Percentiles rank a stretch among this genome's conserved stretches.
phyloP scores from a whole-genome alignment of 805 yeast genomes.

The Wickerhamiella australiensis region DNA sequence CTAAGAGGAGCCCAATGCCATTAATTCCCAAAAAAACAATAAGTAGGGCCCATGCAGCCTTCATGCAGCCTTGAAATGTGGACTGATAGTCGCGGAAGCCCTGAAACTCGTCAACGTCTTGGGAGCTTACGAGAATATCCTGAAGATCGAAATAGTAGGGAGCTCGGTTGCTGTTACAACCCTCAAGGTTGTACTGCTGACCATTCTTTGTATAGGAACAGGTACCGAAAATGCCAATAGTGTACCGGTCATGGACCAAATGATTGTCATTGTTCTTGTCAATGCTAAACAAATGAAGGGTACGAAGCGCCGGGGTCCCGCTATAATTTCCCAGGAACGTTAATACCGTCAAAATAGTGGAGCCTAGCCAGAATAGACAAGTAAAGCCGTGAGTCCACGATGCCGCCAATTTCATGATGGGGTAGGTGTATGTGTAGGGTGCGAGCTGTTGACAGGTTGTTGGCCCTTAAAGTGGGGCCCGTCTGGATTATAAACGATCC shows the following conservation, averaged over 20 bases:
- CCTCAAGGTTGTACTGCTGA: not conserved
- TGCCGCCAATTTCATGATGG: not conserved
- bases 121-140: not conserved
- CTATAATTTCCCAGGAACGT: constrained; percentile 1
- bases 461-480: not conserved
- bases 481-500: not conserved
- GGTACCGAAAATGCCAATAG: constrained; percentile 3
- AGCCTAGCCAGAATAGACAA: not conserved
- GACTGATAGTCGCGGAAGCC: not conserved
- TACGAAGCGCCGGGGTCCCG: not conserved
- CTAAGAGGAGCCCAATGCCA: not conserved
- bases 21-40: constrained; percentile 7
- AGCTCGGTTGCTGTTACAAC: not conserved
- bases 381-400: constrained; percentile 1
- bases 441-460: too few species aligned
- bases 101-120: not conserved
- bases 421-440: not conserved
- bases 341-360: constrained; percentile 1
- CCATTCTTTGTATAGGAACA: not conserved
- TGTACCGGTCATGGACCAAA: not conserved
- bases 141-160: constrained; percentile 5
- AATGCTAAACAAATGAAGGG: not conserved
- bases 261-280: not conserved
- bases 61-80: constrained; percentile 5
- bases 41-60: constrained; percentile 9